Evolutionary conservation across 441 rosid species (phyloP), one percentile per base, ranked within the genome.

Genomic region (Manihot esculenta): DNA sequence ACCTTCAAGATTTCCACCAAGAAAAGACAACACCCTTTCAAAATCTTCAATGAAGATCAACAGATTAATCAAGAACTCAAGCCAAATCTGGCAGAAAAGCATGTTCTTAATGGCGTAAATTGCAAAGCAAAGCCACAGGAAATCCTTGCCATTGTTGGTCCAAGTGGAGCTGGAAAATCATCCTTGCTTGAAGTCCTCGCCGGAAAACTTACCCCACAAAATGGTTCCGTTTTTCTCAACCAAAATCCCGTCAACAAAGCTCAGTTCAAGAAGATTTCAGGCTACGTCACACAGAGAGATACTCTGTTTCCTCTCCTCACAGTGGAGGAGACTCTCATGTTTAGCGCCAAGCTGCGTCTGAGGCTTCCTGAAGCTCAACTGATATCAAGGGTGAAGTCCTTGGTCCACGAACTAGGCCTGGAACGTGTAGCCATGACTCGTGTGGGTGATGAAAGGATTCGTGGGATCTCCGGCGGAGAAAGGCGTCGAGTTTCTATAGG

Each of bases 101-200:
- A 85, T 47, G 90, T 94, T 45, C 84, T 94, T 10, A 89, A 82
- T 63, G 83, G 81, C 26, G 93, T 94, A 20, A 82, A 56, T 50
- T 92, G 92, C 84, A 84, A 78, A 50, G 99, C 99, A 14, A 94
- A 81, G 70, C 97, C 98, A 0, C 88, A 96, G 97, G 98, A 92
- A 80, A 84, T 94, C 76, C 88, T 92, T 0, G 99, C 98, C 48
- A 87, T 94, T 65, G 93, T 89, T 26, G 99, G 97, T 44, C 97
- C 99, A n/a, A 92, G 97, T 56, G 99, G 99, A 24, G 95, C 98
- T 20, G 99, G 99, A 49, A 94, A 92, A 75, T 89, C 99, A 27
- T 85, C 98, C 47, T 73, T 94, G 35, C 94, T 92, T 24, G 96
- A 86, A 72, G 86, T 92, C 77, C 84, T 92, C 4, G 88, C 97